These are phyloP conservation scores for Aphanomyces cochlioides DNA, from an alignment of 352 stramenopile genomes.

Conservation along the genomic window DNA sequence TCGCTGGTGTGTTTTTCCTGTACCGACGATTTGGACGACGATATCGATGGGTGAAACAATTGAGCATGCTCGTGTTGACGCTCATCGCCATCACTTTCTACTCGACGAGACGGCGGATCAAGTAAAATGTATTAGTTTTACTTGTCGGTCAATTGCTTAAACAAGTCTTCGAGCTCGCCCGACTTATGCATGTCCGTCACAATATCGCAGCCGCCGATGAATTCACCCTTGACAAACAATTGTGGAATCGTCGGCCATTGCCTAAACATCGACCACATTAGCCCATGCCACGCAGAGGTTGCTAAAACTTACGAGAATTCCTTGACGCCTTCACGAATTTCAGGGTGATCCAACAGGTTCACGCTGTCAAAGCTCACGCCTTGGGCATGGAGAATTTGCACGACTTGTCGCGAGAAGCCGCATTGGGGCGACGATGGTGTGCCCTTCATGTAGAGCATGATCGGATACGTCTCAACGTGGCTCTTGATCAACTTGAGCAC, in stretches of 20 bases:
- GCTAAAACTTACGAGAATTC: constrained; percentile 89
- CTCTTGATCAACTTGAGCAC: constrained; percentile 88
- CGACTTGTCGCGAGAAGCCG: constrained; percentile 96
- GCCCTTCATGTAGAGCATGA: constrained; percentile 99
- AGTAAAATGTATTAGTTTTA: no score
- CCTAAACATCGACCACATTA: constrained; percentile 35
- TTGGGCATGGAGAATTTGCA: constrained; percentile 91
- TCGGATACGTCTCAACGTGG: constrained; percentile 85
- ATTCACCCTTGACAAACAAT: constrained; percentile 99
- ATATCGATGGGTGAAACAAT: neutral
- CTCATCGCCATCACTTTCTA: neutral
- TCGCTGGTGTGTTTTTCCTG: no score
- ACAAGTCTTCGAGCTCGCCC: constrained; percentile 87
- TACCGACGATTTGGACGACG: neutral
- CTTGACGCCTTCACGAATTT: constrained; percentile 98
- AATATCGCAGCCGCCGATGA: constrained; percentile 99
- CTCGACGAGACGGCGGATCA: constrained; percentile 28
- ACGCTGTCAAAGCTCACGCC: constrained; percentile 95
- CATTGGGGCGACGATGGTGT: constrained; percentile 95
- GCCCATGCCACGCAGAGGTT: neutral
- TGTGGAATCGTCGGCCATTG: constrained; percentile 97
- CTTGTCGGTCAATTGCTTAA: constrained; percentile 54
- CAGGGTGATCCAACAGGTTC: constrained; percentile 98
- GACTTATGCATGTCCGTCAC: constrained; percentile 93
- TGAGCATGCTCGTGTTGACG: neutral